Conservation (phyloP, 495 filamentous ascomycete species). For the Daldinia loculata region DNA sequence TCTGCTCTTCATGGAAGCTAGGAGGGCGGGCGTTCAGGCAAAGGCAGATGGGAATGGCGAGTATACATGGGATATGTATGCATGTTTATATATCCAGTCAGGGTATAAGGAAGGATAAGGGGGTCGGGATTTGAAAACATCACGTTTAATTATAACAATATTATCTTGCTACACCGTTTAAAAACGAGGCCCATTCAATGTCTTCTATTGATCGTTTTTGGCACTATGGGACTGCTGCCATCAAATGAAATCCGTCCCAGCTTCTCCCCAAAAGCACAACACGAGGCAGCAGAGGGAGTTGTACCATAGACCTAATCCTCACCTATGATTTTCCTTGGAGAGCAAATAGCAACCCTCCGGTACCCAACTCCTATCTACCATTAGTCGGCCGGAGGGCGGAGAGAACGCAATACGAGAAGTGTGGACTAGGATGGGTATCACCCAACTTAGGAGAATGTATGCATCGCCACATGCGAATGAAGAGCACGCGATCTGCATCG, state of each 20-base stretch:
- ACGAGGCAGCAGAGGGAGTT: conserved; percentile 16
- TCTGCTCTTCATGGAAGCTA: conserved; percentile 2
- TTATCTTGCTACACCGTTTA: not conserved
- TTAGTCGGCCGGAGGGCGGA: conserved; percentile 7
- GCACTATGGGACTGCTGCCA: conserved; percentile 30
- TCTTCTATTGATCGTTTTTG: conserved; percentile 31
- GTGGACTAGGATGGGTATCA: conserved; percentile 28
- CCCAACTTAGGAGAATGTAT: conserved; percentile 34
- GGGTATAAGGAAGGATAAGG: not conserved
- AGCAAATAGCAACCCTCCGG: conserved; percentile 17
- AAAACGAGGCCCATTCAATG: conserved; percentile 6
- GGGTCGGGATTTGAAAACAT: not conserved
- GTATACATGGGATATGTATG: conserved; percentile 17
- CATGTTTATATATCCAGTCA: conserved; percentile 22
- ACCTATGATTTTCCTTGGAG: conserved; percentile 23
- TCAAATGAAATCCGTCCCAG: conserved; percentile 18
- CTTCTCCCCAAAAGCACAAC: conserved; percentile 15
- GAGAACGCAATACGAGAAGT: conserved; percentile 18
- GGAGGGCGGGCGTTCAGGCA: conserved; percentile 1
- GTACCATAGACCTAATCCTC: conserved; percentile 5
- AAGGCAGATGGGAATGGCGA: not conserved
- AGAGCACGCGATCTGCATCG: conserved; percentile 24
- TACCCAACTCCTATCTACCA: conserved; percentile 26
- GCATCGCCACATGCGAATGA: conserved; percentile 15
- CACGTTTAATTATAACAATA: conserved; percentile 6